phyloP scores from a whole-genome alignment of 768 basidiomycete species.

The Termitomyces sp. region DNA sequence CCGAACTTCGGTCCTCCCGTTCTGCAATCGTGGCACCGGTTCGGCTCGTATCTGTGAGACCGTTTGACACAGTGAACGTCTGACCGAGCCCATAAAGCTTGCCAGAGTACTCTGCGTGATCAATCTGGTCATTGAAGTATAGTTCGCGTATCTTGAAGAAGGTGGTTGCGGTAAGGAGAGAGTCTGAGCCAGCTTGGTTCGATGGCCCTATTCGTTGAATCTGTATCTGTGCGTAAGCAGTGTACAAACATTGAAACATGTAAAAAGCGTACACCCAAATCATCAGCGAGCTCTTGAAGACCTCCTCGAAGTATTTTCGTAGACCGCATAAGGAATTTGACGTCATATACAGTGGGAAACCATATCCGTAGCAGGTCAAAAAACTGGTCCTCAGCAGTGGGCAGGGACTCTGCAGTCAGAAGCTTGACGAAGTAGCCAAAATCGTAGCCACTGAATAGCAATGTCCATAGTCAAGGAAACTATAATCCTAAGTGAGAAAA shows the following conservation, averaged over 20 bases:
- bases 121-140: constrained; percentile 88
- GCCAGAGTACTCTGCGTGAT: constrained; percentile 76
- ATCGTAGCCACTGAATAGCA: constrained; percentile 81
- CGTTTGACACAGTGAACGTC: constrained; percentile 65
- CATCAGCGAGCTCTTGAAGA: constrained; percentile 93
- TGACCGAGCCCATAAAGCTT: constrained; percentile 82
- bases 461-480: neutral
- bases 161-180: constrained; percentile 84
- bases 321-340: constrained; percentile 92
- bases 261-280: constrained; percentile 68
- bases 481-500: neutral
- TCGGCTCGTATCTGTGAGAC: constrained; percentile 56
- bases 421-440: constrained; percentile 98
- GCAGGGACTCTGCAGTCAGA: constrained; percentile 79
- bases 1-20: constrained; percentile 59
- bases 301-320: constrained; percentile 84
- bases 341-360: constrained; percentile 97
- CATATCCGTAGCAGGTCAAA: constrained; percentile 82
- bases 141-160: constrained; percentile 95
- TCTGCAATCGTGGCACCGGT: constrained; percentile 81
- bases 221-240: constrained; percentile 29
- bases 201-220: constrained; percentile 85
- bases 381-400: constrained; percentile 84
- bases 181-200: constrained; percentile 97
- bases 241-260: constrained; percentile 11